These are phyloP conservation scores for Pseudogymnoascus sp. DNA, from an alignment of 2,329 filamentous ascomycete genomes.

Conservation along the genomic window DNA sequence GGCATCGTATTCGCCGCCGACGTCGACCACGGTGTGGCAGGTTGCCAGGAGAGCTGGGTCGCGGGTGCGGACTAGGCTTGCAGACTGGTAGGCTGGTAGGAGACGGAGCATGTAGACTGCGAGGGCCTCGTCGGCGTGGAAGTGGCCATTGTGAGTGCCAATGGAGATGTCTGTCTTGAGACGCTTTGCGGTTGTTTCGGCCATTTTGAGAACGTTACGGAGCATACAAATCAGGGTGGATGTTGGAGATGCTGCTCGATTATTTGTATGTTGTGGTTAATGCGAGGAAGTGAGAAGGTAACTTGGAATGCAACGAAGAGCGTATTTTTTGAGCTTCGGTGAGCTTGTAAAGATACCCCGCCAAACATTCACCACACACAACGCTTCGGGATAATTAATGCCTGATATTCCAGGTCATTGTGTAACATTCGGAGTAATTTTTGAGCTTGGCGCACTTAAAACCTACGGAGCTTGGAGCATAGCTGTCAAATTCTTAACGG, in stretches of 20 bases:
- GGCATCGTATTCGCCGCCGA: constrained; percentile 89
- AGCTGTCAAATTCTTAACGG: not conserved
- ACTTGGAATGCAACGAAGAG: not conserved
- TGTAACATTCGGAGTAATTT: not conserved
- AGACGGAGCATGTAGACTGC: constrained; percentile 92
- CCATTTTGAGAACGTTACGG: constrained; percentile 48
- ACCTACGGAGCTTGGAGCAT: not conserved
- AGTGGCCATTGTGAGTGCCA: constrained; percentile 95
- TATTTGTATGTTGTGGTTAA: constrained; percentile 1
- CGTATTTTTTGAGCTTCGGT: not conserved
- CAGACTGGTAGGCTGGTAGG: constrained; percentile 70
- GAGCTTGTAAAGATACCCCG: not conserved
- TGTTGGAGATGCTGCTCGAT: not conserved
- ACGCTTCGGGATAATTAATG: not conserved
- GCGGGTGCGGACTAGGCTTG: constrained; percentile 76
- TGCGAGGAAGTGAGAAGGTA: not conserved
- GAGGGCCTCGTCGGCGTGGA: constrained; percentile 96
- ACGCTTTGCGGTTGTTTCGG: constrained; percentile 69
- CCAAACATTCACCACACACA: not conserved
- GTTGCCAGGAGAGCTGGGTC: constrained; percentile 69
- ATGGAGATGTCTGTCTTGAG: constrained; percentile 64
- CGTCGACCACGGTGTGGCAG: constrained; percentile 94
- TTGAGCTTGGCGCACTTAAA: not conserved
- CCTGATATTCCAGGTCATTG: not conserved
- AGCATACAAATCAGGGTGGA: constrained; percentile 33